Conservation (phyloP, 176 grass and related monocot genomes). For the Oryza glumipatula region DNA sequence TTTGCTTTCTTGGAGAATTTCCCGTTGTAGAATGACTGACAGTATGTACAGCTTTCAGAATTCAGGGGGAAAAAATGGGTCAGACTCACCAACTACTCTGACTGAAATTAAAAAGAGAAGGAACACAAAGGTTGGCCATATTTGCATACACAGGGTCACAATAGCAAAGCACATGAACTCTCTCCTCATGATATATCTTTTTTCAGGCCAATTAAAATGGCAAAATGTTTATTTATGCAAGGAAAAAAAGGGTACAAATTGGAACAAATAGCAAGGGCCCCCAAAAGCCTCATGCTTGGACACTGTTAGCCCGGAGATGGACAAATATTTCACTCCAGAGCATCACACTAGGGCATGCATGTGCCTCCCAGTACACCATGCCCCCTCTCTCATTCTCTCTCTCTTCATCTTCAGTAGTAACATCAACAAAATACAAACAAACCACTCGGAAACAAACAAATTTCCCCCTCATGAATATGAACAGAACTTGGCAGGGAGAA, state of each 20-base stretch:
- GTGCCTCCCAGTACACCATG: slow-evolving; percentile 60
- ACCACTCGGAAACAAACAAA: slow-evolving; percentile 65
- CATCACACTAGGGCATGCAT: slow-evolving; percentile 51
- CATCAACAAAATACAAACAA: slow-evolving; percentile 65
- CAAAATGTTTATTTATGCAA: slow-evolving; percentile 51
- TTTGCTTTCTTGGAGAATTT: slow-evolving; percentile 17
- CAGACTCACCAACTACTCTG: slow-evolving; percentile 9
- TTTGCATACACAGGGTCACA: not conserved
- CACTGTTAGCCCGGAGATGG: slow-evolving; percentile 64
- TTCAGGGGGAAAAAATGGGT: not conserved
- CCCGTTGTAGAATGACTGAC: not conserved
- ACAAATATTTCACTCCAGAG: slow-evolving; percentile 74
- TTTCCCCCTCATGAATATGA: slow-evolving; percentile 61
- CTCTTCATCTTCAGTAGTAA: slow-evolving; percentile 32
- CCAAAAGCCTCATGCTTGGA: slow-evolving; percentile 64
- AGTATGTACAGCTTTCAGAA: slow-evolving; percentile 18
- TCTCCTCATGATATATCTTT: not conserved
- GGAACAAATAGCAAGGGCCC: slow-evolving; percentile 61
- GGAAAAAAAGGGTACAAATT: slow-evolving; percentile 31
- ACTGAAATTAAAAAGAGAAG: not conserved
- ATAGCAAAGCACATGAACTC: not conserved
- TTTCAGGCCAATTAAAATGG: slow-evolving; percentile 39
- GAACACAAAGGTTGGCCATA: not conserved
- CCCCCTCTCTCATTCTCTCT: slow-evolving; percentile 10
- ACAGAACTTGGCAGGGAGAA: slow-evolving; percentile 50